Evolutionary conservation across 176 grass and related monocot species (phyloP), one percentile per base, ranked within the genome.

Genomic region (Musa beccarii): DNA sequence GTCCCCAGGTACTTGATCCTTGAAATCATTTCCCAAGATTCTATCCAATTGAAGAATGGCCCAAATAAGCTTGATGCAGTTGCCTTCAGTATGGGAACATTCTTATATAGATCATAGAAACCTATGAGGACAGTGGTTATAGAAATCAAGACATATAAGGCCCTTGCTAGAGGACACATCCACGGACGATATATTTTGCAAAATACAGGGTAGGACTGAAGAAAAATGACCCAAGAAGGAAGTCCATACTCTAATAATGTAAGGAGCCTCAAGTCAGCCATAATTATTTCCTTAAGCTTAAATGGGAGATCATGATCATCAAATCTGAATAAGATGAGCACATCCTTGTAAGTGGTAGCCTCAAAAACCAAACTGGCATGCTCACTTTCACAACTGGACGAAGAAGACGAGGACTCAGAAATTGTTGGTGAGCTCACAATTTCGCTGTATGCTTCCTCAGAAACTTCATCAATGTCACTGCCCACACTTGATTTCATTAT

Each of bases 71-170:
- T 90, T 76, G 95, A 93, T 51, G 91, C 82, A 74, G 95, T 99
- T 63, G 84, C 88, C 69, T 94, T 99, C 66, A 99, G 81, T 90
- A 99, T 71, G 6, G 95, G 95, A 53, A 99, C 95, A 87, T 99
- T 94, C 82, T 99, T 99, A 83, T 94, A 99, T 19, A 94, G 84
- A 51, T 99, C 95, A 89, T 99, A 99, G 84, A 99, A 99, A 67
- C 95, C 95, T 71, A 99, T 99, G 63, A 99, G 87, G 79, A 94
- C 90, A 75, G 95, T 94, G 70, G 84, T 43, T 52, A 99, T 77
- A 65, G 95, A 99, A 76, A 99, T 99, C 69, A 94, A 67, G 68
- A 99, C 86, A 75, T 99, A 94, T 51, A 94, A 78, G 79, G 78
- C 86, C 86, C 90, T 85, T 75, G 88, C 88, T 13, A 99, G 82